Percentiles rank a stretch among this genome's conserved stretches.
phyloP scores from a whole-genome alignment of 108 stramenopile genomes.

The Skeletonema potamos region DNA sequence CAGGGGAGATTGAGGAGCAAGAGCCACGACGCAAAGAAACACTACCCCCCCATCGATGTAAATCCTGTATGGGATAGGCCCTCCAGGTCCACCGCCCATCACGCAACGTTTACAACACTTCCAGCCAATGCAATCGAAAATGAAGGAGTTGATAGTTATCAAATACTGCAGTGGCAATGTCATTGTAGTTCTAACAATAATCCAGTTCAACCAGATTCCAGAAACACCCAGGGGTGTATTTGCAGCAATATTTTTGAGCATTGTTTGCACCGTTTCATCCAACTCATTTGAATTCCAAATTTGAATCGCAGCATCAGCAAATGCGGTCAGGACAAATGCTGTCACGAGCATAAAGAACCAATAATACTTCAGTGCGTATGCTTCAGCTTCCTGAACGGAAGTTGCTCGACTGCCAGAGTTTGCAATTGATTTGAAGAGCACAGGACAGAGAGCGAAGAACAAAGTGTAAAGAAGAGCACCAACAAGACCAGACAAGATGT shows the following conservation, averaged over 20 bases:
- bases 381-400: constrained; percentile 68
- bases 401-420: constrained; percentile 83
- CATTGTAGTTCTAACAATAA: constrained; percentile 68
- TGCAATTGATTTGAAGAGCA: constrained; percentile 86
- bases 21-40: constrained; percentile 70
- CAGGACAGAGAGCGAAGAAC: constrained; percentile 82
- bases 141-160: constrained; percentile 77
- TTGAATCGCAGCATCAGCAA: constrained; percentile 59
- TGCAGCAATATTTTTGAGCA: constrained; percentile 55
- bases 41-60: constrained; percentile 86
- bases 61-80: constrained; percentile 78
- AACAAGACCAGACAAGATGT: constrained; percentile 65
- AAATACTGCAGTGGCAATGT: constrained; percentile 76
- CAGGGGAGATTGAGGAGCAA: constrained; percentile 79
- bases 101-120: constrained; percentile 42
- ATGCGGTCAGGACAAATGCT: constrained; percentile 71
- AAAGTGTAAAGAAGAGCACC: constrained; percentile 64
- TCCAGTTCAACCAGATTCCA: constrained; percentile 89
- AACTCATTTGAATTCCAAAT: constrained; percentile 55
- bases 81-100: constrained; percentile 70
- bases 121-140: constrained; percentile 50
- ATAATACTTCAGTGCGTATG: constrained; percentile 73
- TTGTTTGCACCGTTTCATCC: constrained; percentile 42
- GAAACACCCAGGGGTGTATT: constrained; percentile 63
- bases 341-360: constrained; percentile 88